Base-by-base conservation (phyloP, 768 basidiomycete genomes). In the Pilatotrama ljubarskyi region DNA sequence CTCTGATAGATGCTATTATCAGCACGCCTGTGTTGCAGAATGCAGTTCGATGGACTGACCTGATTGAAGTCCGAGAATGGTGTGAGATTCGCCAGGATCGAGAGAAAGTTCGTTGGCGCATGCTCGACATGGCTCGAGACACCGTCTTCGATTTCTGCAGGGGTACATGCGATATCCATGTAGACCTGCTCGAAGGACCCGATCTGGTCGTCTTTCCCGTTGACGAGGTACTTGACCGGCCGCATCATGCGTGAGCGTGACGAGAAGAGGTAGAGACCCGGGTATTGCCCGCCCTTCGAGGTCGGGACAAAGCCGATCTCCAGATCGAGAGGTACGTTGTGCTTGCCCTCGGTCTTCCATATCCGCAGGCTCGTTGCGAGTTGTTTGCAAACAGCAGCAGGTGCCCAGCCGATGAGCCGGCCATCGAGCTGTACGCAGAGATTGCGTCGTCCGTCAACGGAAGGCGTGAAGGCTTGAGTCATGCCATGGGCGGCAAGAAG, bases 61-160 rank as follows among this genome's bases (percentile, higher is more conserved):
- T 98, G 97, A 74, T 99, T 99, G 77, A 98, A 99, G 74, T 99
- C 96, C 42, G 95, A 98, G 79, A 99, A 99, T 0, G 97, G 97
- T 0, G 96, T 99, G 64, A 99, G 80, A 72, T 98, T 98, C 44
- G 97, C 97, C 63, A 99, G 82, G 67, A 99, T 96, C 2, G 93
- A 96, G 55, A 99, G 76, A 74, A 99, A 95, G 72, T 93, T 95
- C 8, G 97, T 98, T 4, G 97, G 93, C 40, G 91, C 82, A 68
- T 93, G 88, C 75, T 99, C 97, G 41, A 97, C 89, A 73, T 99
- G 97, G 0, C 91, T 91, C 18, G 93, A 90, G 7, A 91, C 78
- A 15, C 81, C 85, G 55, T 67, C 60, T 61, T 82, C 80, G 57
- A 98, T 88, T 74, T 97, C 97, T 66, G 88, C 87, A 3, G 87